These are phyloP conservation scores for Hemileia vastatrix DNA, from an alignment of 1,284 basidiomycete species.

Conservation along the genomic window DNA sequence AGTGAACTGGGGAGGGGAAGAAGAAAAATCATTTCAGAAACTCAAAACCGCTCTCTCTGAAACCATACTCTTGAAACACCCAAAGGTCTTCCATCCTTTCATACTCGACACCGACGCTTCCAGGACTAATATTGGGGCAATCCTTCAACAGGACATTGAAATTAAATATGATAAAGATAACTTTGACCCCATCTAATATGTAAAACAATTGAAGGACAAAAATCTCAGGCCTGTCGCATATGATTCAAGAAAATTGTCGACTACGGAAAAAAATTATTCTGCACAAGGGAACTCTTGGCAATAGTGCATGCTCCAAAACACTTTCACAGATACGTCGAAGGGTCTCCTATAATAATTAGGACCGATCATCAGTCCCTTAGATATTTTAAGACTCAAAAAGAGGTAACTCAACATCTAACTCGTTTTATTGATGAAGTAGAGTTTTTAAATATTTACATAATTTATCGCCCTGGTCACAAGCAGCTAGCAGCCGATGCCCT, in stretches of 20 bases:
- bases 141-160: constrained; percentile 6
- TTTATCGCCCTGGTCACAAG: constrained; percentile 2
- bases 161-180: neutral
- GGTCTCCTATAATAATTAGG: neutral
- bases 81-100: constrained; percentile 1
- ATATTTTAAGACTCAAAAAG: constrained; percentile 7
- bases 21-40: neutral
- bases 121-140: constrained; percentile 3
- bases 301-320: constrained; percentile 8
- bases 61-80: neutral
- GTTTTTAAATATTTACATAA: neutral
- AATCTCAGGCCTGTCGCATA: neutral
- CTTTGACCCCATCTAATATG: neutral
- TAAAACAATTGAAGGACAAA: neutral
- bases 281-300: constrained; percentile 4
- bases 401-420: neutral
- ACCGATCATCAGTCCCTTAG: constrained; percentile 2
- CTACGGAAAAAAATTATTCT: neutral
- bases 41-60: neutral
- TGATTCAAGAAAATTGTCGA: constrained; percentile 6
- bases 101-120: neutral
- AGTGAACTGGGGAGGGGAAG: neutral
- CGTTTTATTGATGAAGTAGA: constrained; percentile 3
- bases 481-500: constrained; percentile 4
- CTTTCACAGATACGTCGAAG: neutral